Percentiles rank a stretch among this genome's conserved stretches.
phyloP scores from a whole-genome alignment of 805 yeast genomes.

The Candida sphagnicola region DNA sequence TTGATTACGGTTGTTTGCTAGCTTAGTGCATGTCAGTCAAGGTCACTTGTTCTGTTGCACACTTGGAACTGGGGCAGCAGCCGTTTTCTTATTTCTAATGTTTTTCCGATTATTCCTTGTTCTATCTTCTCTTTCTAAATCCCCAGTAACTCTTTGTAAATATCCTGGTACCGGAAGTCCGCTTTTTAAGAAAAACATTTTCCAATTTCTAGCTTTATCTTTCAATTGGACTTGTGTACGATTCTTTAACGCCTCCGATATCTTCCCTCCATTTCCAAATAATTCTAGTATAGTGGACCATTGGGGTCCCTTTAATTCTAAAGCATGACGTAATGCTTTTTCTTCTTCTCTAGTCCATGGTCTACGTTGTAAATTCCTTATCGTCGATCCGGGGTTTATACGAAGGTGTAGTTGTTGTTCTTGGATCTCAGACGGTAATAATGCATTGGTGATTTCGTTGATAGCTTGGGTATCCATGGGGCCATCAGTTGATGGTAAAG shows the following conservation, averaged over 20 bases:
- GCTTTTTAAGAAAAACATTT: constrained; percentile 74
- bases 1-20: background rate
- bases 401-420: constrained; percentile 41
- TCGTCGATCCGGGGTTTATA: constrained; percentile 24
- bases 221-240: constrained; percentile 89
- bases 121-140: constrained; percentile 53
- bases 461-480: constrained; percentile 1
- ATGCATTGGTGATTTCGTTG: constrained; percentile 25
- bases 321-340: constrained; percentile 73
- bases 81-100: constrained; percentile 28
- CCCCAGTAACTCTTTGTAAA: constrained; percentile 84
- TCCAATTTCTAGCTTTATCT: constrained; percentile 96
- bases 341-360: constrained; percentile 92
- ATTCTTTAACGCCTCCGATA: constrained; percentile 78
- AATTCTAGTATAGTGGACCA: constrained; percentile 89
- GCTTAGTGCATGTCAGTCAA: no score
- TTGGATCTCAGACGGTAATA: constrained; percentile 41
- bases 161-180: constrained; percentile 78
- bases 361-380: constrained; percentile 43
- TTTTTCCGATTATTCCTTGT: constrained; percentile 26
- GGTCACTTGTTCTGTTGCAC: constrained; percentile 4
- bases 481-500: constrained; percentile 2
- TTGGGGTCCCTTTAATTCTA: constrained; percentile 82
- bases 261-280: constrained; percentile 92
- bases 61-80: constrained; percentile 38